Evolutionary conservation across 345 rosid species (phyloP).

Genomic region (Camelina hispida): DNA sequence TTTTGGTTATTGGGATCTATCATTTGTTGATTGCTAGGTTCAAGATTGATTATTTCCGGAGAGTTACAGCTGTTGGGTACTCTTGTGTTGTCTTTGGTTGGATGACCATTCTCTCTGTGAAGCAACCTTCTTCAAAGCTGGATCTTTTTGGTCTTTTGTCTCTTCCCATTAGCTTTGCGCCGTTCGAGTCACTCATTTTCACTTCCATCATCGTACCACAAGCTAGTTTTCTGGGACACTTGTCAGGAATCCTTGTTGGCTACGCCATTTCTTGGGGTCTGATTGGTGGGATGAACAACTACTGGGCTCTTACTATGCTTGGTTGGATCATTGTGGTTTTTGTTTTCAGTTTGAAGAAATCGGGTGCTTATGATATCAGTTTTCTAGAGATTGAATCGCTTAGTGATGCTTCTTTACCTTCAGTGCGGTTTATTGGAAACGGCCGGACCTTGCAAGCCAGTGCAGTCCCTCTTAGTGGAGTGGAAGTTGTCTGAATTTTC

Average conservation of each 20-base stretch:
- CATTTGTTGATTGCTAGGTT: conserved; percentile 75
- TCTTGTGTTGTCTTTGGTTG: conserved; percentile 99
- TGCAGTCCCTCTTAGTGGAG: conserved; percentile 64
- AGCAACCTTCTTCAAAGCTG: conserved; percentile 94
- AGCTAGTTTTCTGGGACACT: conserved; percentile 96
- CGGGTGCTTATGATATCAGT: conserved; percentile 80
- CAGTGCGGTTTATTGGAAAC: conserved; percentile 74
- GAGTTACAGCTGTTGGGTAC: conserved; percentile 97
- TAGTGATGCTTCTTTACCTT: conserved; percentile 83
- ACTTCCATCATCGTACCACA: conserved; percentile 98
- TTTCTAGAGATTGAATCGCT: conserved; percentile 92
- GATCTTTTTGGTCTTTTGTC: conserved; percentile 90
- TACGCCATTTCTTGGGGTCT: conserved; percentile 95
- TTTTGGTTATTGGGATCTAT: conserved; percentile 77
- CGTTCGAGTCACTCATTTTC: conserved; percentile 90
- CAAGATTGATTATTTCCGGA: conserved; percentile 81
- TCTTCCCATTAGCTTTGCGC: conserved; percentile 96
- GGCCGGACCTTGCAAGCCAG: conserved; percentile 85
- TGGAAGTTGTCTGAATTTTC: conserved; percentile 59
- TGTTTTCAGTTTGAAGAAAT: conserved; percentile 83
- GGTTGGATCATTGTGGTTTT: conserved; percentile 80
- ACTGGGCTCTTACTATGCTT: conserved; percentile 89
- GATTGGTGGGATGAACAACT: conserved; percentile 93
- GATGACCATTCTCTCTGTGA: conserved; percentile 95
- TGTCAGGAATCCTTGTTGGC: conserved; percentile 89